Evolutionary conservation across 2,329 filamentous ascomycete species (phyloP).

Genomic region (Ceratocystis eucalypticola): DNA sequence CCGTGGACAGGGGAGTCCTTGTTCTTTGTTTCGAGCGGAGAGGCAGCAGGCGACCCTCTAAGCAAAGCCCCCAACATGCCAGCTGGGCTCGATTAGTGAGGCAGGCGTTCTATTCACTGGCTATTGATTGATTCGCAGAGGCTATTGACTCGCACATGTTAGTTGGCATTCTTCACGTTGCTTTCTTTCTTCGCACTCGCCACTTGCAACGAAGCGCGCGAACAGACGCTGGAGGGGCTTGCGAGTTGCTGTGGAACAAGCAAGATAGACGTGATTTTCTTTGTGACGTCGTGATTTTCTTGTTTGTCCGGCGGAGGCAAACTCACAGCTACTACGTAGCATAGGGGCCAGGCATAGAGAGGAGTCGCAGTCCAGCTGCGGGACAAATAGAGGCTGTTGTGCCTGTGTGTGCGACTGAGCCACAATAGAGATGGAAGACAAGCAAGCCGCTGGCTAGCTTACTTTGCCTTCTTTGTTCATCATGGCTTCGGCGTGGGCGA

Average conservation of each 20-base stretch:
- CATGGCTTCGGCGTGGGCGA: too few relatives aligned
- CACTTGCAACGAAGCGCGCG: neutral
- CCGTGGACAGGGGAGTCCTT: neutral
- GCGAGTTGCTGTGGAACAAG: neutral
- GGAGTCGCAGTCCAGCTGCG: neutral
- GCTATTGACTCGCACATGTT: too few relatives aligned
- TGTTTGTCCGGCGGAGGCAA: neutral
- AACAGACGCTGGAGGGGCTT: neutral
- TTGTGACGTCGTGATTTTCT: neutral
- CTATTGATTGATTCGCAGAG: too few relatives aligned
- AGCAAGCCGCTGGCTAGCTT: too few relatives aligned
- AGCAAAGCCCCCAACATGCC: conserved; percentile 1
- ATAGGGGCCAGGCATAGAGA: neutral
- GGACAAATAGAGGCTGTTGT: neutral
- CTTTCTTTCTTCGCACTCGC: neutral
- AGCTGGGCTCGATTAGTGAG: neutral
- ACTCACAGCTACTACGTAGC: neutral
- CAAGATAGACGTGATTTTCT: neutral
- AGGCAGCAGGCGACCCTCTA: neutral
- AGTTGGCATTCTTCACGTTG: neutral
- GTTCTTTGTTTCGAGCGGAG: neutral
- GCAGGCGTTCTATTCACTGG: too few relatives aligned
- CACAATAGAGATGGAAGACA: too few relatives aligned
- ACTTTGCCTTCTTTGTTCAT: too few relatives aligned
- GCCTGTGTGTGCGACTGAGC: neutral